Evolutionary conservation across 2,329 filamentous ascomycete genomes (phyloP).

Genomic region (Tolypocladium paradoxum): DNA sequence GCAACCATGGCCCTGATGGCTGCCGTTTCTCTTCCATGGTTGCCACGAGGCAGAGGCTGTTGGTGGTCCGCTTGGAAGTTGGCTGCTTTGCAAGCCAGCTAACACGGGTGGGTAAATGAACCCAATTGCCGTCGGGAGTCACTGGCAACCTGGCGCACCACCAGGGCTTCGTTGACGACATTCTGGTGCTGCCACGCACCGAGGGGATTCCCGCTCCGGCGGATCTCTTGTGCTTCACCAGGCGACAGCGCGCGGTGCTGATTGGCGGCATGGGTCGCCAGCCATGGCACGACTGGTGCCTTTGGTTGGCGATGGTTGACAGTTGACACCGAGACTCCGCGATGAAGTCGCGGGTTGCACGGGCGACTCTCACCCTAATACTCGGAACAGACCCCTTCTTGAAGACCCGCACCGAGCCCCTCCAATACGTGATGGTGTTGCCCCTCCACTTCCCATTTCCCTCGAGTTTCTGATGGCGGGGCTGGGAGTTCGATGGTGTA

Average conservation of each 20-base stretch:
- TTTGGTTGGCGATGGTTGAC: not conserved
- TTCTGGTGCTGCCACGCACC: not conserved
- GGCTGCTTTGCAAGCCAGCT: not conserved
- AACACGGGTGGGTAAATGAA: not conserved
- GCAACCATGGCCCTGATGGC: not conserved
- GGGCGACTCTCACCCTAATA: not conserved
- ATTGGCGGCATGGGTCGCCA: not conserved
- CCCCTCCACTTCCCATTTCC: not conserved
- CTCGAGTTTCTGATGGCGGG: not conserved
- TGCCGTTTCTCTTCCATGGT: not conserved
- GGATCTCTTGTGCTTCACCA: not conserved
- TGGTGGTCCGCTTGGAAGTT: too few species aligned
- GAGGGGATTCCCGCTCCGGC: not conserved
- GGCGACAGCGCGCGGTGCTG: not conserved
- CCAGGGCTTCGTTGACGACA: not conserved
- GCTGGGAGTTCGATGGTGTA: not conserved
- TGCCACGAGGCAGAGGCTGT: not conserved
- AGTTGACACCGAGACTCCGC: not conserved
- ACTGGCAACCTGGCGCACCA: not conserved
- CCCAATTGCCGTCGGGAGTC: not conserved
- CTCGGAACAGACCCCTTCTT: not conserved
- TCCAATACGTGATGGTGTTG: not conserved
- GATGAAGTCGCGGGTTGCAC: not conserved
- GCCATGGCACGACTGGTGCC: not conserved
- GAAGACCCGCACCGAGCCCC: not conserved